phyloP scores from a whole-genome alignment of 2,329 filamentous ascomycete genomes.

The Fusarium aywerte region DNA sequence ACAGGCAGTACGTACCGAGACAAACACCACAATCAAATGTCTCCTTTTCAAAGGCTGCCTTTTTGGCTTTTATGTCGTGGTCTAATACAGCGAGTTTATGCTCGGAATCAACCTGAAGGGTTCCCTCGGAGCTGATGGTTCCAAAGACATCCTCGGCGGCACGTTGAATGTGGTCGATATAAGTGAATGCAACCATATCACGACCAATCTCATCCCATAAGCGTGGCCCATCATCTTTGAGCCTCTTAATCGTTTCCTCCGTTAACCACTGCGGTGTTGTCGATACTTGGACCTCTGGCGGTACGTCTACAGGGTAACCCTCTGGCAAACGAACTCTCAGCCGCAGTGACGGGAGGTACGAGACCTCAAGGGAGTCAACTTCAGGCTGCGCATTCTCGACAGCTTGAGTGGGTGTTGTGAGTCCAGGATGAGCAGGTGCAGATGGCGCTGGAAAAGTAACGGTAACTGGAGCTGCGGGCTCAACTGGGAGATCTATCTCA shows the following conservation, averaged over 20 bases:
- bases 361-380: conserved; percentile 61
- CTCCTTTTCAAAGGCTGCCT: conserved; percentile 79
- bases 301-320: conserved; percentile 65
- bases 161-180: conserved; percentile 71
- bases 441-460: conserved; percentile 66
- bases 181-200: conserved; percentile 69
- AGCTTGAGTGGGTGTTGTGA: conserved; percentile 15
- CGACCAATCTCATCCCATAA: conserved; percentile 72
- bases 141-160: conserved; percentile 70
- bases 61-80: conserved; percentile 79
- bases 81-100: conserved; percentile 79
- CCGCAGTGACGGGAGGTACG: conserved; percentile 67
- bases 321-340: conserved; percentile 65
- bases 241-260: conserved; percentile 55
- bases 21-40: conserved; percentile 92
- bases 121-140: conserved; percentile 60
- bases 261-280: conserved; percentile 69
- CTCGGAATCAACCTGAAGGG: conserved; percentile 63
- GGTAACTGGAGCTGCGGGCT: conserved; percentile 63
- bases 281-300: conserved; percentile 63
- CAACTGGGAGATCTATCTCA: conserved; percentile 67
- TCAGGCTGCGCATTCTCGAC: conserved; percentile 35
- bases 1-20: conserved; percentile 61
- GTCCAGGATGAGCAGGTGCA: conserved; percentile 27
- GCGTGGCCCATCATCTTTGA: conserved; percentile 62